Evolutionary conservation across 768 basidiomycete species (phyloP).

Genomic region (Psilocybe cubensis): DNA sequence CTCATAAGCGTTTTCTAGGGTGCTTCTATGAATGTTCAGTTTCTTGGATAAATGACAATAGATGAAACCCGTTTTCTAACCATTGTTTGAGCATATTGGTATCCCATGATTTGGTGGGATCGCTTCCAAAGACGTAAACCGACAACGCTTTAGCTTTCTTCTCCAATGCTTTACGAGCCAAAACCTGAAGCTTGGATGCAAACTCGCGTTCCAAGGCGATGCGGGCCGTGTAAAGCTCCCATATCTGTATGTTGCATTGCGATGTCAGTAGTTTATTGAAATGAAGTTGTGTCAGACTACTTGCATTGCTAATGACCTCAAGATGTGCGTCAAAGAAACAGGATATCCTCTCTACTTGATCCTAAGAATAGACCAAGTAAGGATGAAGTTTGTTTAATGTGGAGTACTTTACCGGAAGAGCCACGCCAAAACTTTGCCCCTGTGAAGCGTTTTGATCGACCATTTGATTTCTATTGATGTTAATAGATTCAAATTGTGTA

Average conservation of each 20-base stretch:
- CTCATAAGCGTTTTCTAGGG: slow-evolving; percentile 72
- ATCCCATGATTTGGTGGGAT: slow-evolving; percentile 66
- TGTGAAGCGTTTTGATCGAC: slow-evolving; percentile 11
- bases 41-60: neutral
- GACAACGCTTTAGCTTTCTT: slow-evolving; percentile 66
- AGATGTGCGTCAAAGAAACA: slow-evolving; percentile 64
- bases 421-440: slow-evolving; percentile 5
- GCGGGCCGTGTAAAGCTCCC: slow-evolving; percentile 72
- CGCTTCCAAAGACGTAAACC: slow-evolving; percentile 63
- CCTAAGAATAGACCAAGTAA: slow-evolving; percentile 41
- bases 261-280: neutral
- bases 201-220: slow-evolving; percentile 79
- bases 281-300: slow-evolving; percentile 21
- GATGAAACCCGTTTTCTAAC: slow-evolving; percentile 33
- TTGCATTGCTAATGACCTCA: slow-evolving; percentile 66
- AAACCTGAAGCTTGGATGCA: slow-evolving; percentile 65
- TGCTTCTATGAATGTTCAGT: slow-evolving; percentile 42
- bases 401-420: slow-evolving; percentile 8
- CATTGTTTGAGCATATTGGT: slow-evolving; percentile 56
- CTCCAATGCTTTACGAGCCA: slow-evolving; percentile 71
- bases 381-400: neutral
- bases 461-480: too few species aligned
- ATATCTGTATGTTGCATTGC: slow-evolving; percentile 48
- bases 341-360: slow-evolving; percentile 71
- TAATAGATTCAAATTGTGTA: too few species aligned